Evolutionary conservation across 371 early-diverging fungal genomes (phyloP), one percentile per base, ranked within the genome.

Genomic region (Rhizopus delemar): DNA sequence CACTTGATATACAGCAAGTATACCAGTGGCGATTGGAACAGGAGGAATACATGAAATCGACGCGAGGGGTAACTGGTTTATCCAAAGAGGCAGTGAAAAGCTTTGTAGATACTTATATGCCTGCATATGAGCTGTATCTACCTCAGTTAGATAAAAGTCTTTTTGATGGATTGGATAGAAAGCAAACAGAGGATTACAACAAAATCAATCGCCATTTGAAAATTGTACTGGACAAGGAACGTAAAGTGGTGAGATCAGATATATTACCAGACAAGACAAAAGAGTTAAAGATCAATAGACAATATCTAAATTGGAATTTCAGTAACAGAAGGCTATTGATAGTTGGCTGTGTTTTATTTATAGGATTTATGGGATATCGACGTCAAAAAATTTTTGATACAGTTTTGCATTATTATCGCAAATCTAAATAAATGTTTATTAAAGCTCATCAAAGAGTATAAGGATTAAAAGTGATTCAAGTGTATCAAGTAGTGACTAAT

Each of bases 71-170:
- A 0, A 46, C 63, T 0, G 87, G 86, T 0, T 67, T 96, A 75
- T 82, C 81, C 2, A 83, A 87, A 43, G 81, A 82, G 28, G 84
- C 88, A 64, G 90, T 96, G 8, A 63, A 74, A 2, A 84, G 83
- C 22, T 96, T 97, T 86, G 92, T 97, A 3, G 82, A 90, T 31
- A 81, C 92, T 36, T 97, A 92, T 65, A 90, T 96, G 92, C 96
- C 96, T 2, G 85, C 86, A 3, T 96, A 97, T 68, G 85, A 88
- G 54, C 71, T 94, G 48, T 90, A 90, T 57, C 63, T 90, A 49
- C 86, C 85, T 5, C 56, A 77, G 9, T 65, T 90, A 36, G 62
- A 75, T 9, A 53, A 66, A 9, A 73, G 80, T 45, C 84, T 84
- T 4, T 78, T 89, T 55, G 88, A 81, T 67, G 72, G 70, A 7